Conservation (phyloP, 2,329 filamentous ascomycete genomes). For the Furcasterigmium furcatum region DNA sequence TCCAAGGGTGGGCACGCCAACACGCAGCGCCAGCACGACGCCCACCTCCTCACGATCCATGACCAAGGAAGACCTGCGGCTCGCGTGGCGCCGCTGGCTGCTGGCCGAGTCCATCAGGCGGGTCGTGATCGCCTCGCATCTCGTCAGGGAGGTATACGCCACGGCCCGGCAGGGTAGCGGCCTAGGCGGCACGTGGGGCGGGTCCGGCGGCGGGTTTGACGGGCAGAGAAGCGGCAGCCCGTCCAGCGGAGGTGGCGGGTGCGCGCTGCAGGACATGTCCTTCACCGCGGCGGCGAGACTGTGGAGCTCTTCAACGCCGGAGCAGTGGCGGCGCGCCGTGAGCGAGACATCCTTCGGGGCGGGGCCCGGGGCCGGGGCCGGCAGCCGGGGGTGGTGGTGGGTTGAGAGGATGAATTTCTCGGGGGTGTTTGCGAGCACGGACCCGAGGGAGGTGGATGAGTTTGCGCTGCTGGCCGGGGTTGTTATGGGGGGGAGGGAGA, state of each 20-base stretch:
- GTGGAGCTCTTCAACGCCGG: slow-evolving; percentile 13
- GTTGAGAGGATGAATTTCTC: slow-evolving; percentile 12
- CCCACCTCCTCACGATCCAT: not conserved
- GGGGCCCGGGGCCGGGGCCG: too few relatives aligned
- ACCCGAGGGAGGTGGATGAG: slow-evolving; percentile 11
- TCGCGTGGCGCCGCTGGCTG: slow-evolving; percentile 13
- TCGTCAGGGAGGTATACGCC: slow-evolving; percentile 12
- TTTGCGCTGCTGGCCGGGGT: slow-evolving; percentile 11
- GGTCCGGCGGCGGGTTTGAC: slow-evolving; percentile 2
- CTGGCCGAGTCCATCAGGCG: slow-evolving; percentile 13
- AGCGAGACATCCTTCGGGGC: slow-evolving; percentile 3
- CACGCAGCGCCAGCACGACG: not conserved
- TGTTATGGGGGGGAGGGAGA: slow-evolving; percentile 9
- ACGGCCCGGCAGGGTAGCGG: slow-evolving; percentile 10
- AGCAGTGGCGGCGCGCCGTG: slow-evolving; percentile 12
- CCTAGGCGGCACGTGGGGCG: not conserved
- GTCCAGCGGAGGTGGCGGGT: not conserved
- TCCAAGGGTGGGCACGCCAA: not conserved
- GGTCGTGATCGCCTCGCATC: slow-evolving; percentile 10
- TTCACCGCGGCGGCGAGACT: slow-evolving; percentile 13
- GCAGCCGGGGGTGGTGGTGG: slow-evolving; percentile 9
- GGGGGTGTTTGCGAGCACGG: slow-evolving; percentile 10
- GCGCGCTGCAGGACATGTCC: slow-evolving; percentile 10
- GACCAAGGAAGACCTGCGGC: slow-evolving; percentile 10
- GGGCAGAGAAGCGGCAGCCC: not conserved